Base-by-base conservation (phyloP, 805 yeast species). In the Phaffomyces opuntiae region DNA sequence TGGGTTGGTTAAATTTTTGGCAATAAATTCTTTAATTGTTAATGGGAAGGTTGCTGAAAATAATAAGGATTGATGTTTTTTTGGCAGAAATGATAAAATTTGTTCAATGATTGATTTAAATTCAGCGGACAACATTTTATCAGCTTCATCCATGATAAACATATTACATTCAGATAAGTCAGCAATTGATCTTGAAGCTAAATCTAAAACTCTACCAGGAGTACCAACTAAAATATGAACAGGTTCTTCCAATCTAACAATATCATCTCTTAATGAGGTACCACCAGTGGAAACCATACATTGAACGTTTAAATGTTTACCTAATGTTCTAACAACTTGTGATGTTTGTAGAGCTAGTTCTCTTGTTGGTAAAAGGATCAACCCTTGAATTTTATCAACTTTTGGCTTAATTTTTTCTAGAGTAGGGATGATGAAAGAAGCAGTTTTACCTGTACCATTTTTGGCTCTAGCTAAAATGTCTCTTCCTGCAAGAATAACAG, bases 251-350 rank as follows among this genome's bases (percentile, higher is more conserved):
- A 93, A 74, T 74, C 99, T 83, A 59, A 93, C 66, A 59, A 93
- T 91, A 67, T 93, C 99, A 68, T 93, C 99, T 68, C 85, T 83
- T 55, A 93, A 74, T 47, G 84, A 79, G 39, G 99, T 93, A 62
- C 99, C 99, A 66, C 99, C 99, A 12, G 98, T 93, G 67, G 98
- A 84, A 47, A 91, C 97, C 98, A 93, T 91, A 61, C 93, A 88
- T 63, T 90, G 83, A 54, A 89, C 73, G 31, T 89, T 91, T 66
- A 93, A 73, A 66, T 93, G 98, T 64, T 89, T 89, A 49, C 97
- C 97, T 52, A 93, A 74, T 12, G 98, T 90, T 67, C 91, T 84
- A 45, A 93, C 96, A 31, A 93, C 99, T 66, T 91, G 97, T 11
- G 97, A 88, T 7, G 98, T 93, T 69, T 93, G 99, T 59, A 93